Conservation (phyloP, 805 yeast genomes). For the Lipomyces yamadae region DNA sequence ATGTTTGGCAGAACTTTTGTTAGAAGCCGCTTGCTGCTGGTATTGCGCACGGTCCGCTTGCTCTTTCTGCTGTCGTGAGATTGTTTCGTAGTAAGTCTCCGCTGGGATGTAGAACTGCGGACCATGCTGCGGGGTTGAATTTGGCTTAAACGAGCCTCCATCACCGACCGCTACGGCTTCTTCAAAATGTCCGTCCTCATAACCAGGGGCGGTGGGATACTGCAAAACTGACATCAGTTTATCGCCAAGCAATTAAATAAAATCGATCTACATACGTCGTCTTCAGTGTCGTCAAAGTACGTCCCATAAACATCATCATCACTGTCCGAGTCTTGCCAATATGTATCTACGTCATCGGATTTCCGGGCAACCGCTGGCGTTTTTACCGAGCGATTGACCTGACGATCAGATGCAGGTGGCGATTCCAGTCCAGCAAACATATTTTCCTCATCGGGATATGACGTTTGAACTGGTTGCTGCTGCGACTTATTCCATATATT, state of each 20-base stretch:
- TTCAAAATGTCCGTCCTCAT: conserved; percentile 7
- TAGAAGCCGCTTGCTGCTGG: not conserved
- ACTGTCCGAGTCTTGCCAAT: conserved; percentile 16
- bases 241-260: not conserved
- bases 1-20: not conserved
- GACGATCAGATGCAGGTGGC: not conserved
- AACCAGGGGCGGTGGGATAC: not conserved
- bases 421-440: conserved; percentile 11
- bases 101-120: conserved; percentile 8
- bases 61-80: conserved; percentile 27
- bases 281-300: conserved; percentile 16
- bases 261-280: conserved; percentile 22
- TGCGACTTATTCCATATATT: not conserved
- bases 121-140: not conserved
- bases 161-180: conserved; percentile 1
- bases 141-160: not conserved
- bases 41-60: conserved; percentile 13
- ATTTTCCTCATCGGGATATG: conserved; percentile 8
- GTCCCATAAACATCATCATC: conserved; percentile 19
- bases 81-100: conserved; percentile 29
- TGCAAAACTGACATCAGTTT: no score
- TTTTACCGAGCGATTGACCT: not conserved
- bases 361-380: not conserved
- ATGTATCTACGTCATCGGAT: conserved; percentile 2
- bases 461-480: not conserved